These are phyloP conservation scores for Lodderomyces metapsilosis DNA, from an alignment of 1,139 yeast species.

Conservation along the genomic window DNA sequence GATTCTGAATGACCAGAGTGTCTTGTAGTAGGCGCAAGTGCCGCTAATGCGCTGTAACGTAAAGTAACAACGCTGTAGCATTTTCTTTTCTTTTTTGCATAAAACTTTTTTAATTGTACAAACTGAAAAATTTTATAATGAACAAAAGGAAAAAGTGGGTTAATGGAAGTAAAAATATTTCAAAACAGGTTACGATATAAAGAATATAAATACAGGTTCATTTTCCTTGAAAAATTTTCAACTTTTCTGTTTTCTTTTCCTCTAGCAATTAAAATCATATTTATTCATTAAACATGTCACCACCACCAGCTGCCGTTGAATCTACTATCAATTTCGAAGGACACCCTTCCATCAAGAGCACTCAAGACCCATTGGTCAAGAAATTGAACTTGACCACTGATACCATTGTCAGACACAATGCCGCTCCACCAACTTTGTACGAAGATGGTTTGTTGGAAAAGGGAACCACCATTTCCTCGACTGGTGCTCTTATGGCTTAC, in stretches of 20 bases:
- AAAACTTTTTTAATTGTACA: background rate
- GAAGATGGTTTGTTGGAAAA: conserved; percentile 92
- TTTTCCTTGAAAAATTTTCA: background rate
- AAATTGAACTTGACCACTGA: conserved; percentile 48
- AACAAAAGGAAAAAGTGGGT: background rate
- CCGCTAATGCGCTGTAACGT: no score
- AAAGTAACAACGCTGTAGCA: no score
- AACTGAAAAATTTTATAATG: background rate
- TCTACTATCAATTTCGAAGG: conserved; percentile 45
- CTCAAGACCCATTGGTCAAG: conserved; percentile 44
- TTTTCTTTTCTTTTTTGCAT: no score
- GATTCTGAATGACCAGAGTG: no score
- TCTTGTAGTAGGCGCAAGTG: no score
- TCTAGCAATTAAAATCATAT: background rate
- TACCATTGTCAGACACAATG: conserved; percentile 71
- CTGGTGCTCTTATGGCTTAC: conserved; percentile 95
- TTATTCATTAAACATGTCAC: conserved; percentile 30
- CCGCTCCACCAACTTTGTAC: conserved; percentile 89
- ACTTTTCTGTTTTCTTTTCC: background rate
- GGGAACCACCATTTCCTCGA: conserved; percentile 88
- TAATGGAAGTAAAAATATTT: conserved; percentile 2
- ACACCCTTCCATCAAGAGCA: conserved; percentile 43
- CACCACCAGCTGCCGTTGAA: conserved; percentile 49
- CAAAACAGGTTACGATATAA: background rate
- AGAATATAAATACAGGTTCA: background rate